Base-by-base conservation (phyloP, 495 filamentous ascomycete genomes). In the Penicillium maclennaniae region DNA sequence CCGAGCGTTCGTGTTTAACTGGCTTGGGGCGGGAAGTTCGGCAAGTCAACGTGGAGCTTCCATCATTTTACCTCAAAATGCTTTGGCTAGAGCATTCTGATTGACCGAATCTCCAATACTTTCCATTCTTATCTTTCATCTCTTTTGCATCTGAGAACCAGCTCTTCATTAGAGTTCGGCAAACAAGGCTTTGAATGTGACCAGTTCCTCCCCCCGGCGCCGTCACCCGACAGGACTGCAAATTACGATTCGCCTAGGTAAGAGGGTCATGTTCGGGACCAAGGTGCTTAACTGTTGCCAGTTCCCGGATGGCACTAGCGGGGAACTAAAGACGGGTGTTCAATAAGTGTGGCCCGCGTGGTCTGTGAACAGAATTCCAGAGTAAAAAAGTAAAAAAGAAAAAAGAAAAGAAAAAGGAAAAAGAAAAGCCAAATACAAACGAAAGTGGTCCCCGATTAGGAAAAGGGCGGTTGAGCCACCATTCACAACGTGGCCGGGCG, bases 401-500 rank as follows among this genome's bases (percentile, higher is more conserved):
- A 39, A 44, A 47, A 45, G 27, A 36, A 42, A 44, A 45, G 49
- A 28, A 41, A 38, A 47, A 44, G n/a, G 44, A 58, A 31, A 43
- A 38, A 4, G 34, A 47, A 53, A 43, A 49, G 31, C 3, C 21
- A 51, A 58, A 5, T 23, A 23, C 23, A 23, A 15, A 25, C n/a
- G n/a, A 40, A 14, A 54, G 7, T 40, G 55, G 52, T 31, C 50
- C 50, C 47, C 42, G 42, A 59, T 55, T 42, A 55, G 49, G 58
- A 63, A 66, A 59, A 43, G 60, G 58, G 62, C 52, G 58, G 58
- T 61, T 51, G 56, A 63, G 57, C 60, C 62, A 60, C 62, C 63
- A 66, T 61, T 66, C 55, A 65, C 58, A 67, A 66, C 63, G 63
- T 66, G 63, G 62, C 60, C 60, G 52, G 54, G 60, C 57, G 60